These are phyloP conservation scores for Baudoinia panamericana DNA, from an alignment of 495 filamentous ascomycete species.

Conservation along the genomic window DNA sequence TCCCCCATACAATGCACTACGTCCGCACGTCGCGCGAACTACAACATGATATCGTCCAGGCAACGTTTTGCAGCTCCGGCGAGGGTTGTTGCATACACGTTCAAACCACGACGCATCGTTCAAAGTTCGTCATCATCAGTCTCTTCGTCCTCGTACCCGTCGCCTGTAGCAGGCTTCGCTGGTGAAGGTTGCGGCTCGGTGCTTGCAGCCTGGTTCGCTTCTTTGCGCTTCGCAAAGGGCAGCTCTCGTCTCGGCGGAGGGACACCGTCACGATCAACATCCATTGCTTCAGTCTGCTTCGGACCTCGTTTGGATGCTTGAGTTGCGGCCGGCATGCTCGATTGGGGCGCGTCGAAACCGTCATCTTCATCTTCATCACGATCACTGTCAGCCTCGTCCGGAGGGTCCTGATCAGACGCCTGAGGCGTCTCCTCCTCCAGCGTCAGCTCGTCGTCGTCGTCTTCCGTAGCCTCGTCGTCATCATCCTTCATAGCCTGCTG, in stretches of 20 bases:
- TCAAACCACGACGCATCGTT: too few species aligned
- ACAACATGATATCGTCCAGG: too few species aligned
- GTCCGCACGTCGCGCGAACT: too few species aligned
- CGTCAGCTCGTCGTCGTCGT: not conserved
- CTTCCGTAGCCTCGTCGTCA: not conserved
- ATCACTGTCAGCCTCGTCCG: not conserved
- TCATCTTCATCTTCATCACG: not conserved
- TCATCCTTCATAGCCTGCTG: not conserved
- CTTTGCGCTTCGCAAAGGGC: slow-evolving; percentile 1
- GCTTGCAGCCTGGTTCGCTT: not conserved
- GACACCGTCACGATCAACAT: too few species aligned
- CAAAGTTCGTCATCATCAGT: slow-evolving; percentile 3
- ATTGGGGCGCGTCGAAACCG: not conserved
- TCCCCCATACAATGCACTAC: too few species aligned
- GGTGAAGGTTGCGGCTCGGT: not conserved
- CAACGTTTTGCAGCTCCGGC: too few species aligned
- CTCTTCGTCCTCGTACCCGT: not conserved
- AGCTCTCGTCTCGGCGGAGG: slow-evolving; percentile 2
- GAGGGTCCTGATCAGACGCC: not conserved
- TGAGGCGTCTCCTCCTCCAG: not conserved
- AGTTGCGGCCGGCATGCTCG: too few species aligned
- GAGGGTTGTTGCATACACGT: too few species aligned
- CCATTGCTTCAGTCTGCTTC: too few species aligned
- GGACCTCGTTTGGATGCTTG: too few species aligned
- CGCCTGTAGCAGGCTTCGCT: not conserved